Conservation (phyloP, 345 rosid genomes). For the Trapa bicornis region DNA sequence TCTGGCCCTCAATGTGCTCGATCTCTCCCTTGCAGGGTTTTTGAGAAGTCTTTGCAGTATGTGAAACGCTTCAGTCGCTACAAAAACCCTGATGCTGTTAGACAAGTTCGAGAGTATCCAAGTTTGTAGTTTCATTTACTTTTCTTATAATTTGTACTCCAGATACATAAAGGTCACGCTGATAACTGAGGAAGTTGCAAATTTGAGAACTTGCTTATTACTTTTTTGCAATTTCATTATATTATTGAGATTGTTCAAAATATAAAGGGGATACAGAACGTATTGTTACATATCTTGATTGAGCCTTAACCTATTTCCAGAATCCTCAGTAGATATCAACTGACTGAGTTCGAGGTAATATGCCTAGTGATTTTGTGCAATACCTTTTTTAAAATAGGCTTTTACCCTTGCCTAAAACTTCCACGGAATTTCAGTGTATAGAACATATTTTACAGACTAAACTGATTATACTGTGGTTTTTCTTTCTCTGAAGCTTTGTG, state of each 20-base stretch:
- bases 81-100: constrained; percentile 93
- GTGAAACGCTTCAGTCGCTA: constrained; percentile 97
- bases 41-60: constrained; percentile 96
- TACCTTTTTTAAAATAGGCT: no score
- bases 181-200: neutral
- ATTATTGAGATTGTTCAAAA: no score
- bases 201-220: neutral
- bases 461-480: neutral
- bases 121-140: neutral
- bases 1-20: neutral
- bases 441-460: neutral
- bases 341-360: constrained; percentile 88
- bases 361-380: neutral
- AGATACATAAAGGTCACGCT: neutral
- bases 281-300: neutral
- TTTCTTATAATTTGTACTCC: neutral
- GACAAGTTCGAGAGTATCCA: constrained; percentile 99
- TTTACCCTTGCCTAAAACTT: neutral
- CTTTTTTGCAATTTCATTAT: neutral
- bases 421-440: neutral
- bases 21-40: constrained; percentile 46
- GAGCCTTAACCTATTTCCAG: constrained; percentile 49
- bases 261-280: neutral
- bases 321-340: constrained; percentile 71
- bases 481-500: constrained; percentile 60